phyloP scores from a whole-genome alignment of 1,284 basidiomycete species.

The Puccinia horiana region DNA sequence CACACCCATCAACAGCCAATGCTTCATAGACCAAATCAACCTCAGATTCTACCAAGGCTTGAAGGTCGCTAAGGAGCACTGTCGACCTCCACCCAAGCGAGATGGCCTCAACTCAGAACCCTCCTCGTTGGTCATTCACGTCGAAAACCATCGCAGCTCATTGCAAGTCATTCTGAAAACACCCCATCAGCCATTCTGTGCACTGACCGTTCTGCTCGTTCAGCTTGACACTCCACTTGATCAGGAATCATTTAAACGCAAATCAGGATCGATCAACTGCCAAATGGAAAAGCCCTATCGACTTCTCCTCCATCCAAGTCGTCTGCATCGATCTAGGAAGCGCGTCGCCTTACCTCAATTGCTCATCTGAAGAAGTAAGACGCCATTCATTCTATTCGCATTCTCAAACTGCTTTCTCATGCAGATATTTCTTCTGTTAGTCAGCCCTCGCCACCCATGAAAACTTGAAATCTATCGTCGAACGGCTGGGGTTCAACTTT shows the following conservation, averaged over 20 bases:
- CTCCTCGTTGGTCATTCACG: slow-evolving; percentile 33
- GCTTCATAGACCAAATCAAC: slow-evolving; percentile 30
- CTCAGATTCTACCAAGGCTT: slow-evolving; percentile 34
- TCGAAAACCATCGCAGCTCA: slow-evolving; percentile 12
- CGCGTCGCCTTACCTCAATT: not conserved
- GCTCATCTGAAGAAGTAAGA: not conserved
- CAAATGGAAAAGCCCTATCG: slow-evolving; percentile 40
- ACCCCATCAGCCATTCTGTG: not conserved
- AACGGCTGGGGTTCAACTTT: slow-evolving; percentile 38
- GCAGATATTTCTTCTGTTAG: too few relatives aligned
- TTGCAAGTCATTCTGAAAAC: slow-evolving; percentile 11
- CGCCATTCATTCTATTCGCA: not conserved
- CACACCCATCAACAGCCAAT: not conserved
- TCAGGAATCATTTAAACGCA: slow-evolving; percentile 24
- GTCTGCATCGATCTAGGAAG: slow-evolving; percentile 29
- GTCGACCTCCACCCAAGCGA: slow-evolving; percentile 19
- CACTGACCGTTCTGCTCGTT: not conserved
- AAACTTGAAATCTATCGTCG: not conserved
- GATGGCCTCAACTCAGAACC: not conserved
- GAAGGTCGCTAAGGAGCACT: slow-evolving; percentile 40
- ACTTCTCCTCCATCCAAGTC: slow-evolving; percentile 34
- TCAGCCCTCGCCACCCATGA: not conserved
- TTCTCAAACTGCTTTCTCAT: too few relatives aligned
- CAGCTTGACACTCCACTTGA: slow-evolving; percentile 19
- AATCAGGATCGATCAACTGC: slow-evolving; percentile 37